Evolutionary conservation across 805 yeast genomes (phyloP), one percentile per base, ranked within the genome.

Genomic region (Clavispora carvajalis): DNA sequence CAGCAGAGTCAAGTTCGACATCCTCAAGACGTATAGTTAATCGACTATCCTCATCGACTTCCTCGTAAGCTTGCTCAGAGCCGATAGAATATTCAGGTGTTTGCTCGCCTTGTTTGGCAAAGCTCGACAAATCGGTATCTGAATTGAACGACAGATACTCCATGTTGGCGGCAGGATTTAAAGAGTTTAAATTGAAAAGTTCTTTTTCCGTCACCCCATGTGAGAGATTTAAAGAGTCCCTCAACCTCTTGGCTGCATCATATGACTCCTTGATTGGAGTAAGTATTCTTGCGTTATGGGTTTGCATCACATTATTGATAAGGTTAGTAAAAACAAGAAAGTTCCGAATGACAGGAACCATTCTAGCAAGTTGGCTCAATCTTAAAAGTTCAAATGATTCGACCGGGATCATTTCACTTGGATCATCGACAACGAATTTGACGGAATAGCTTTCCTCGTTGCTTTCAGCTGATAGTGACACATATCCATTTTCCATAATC

Each of bases 191-290:
- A 7, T 65, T 63, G 16, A 63, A 40, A 10, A 68, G 52, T 45
- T 69, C 71, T 38, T 65, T 71, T 39, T 65, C 68, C 1, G 69
- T 60, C 17, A 63, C 67, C 38, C 65, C 64, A 26, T 55, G 54
- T 3, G 70, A 47, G 18, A 69, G 47, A 38, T 62, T 62, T 26
- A 68, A 54, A 3, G 71, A 54, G 24, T 62, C 62, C 34, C 59
- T 60, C 29, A 69, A 50, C 37, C 53, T 65, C 36, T 57, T 54
- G 36, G 56, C 63, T 4, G 53, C 46, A 22, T 58, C 62, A 18
- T 45, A 49, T 18, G 52, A 35, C 33, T 49, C 57, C 8, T 37
- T 40, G 16, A 17, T 23, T 4, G 23, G 15, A 8, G 12, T 7
- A 4, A 12, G 29, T 13, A 29, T 7, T 11, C 10, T n/a, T 4